Percentiles rank a stretch among this genome's conserved stretches.
Evolutionary conservation across 352 stramenopile species (phyloP).

Genomic region (Pythium rhizo-oryzae): DNA sequence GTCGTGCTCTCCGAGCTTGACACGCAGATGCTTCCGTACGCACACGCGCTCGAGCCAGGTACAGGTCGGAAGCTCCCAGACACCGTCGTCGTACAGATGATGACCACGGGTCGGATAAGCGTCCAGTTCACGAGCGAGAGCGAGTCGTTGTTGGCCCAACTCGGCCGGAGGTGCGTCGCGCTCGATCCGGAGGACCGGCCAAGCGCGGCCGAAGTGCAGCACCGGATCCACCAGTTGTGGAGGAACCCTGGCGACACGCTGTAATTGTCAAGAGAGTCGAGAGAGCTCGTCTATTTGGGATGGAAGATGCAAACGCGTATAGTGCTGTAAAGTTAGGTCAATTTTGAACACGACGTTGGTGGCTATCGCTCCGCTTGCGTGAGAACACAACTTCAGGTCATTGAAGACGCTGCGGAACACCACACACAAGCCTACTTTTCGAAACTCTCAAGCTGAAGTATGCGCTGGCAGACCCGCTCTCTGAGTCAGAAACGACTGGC

Average conservation of each 20-base stretch:
- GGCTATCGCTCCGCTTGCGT: too few relatives aligned
- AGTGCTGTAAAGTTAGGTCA: too few relatives aligned
- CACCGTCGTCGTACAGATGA: constrained; percentile 17
- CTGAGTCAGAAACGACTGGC: not conserved
- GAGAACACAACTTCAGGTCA: too few relatives aligned
- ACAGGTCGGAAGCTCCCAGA: constrained; percentile 21
- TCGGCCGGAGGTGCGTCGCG: constrained; percentile 17
- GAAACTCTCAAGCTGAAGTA: not conserved
- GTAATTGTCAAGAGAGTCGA: too few relatives aligned
- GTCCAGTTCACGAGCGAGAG: constrained; percentile 19
- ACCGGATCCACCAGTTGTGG: constrained; percentile 22
- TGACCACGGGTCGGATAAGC: constrained; percentile 12
- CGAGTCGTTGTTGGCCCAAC: not conserved
- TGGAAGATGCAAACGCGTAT: too few relatives aligned
- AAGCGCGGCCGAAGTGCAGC: constrained; percentile 16
- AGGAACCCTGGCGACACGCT: not conserved
- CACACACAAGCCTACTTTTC: not conserved
- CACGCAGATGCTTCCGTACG: constrained; percentile 53
- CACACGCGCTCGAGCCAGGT: constrained; percentile 6
- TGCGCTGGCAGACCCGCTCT: not conserved
- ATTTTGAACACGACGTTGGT: too few relatives aligned
- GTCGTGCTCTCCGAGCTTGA: constrained; percentile 63
- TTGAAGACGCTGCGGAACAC: not conserved
- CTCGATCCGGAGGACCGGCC: constrained; percentile 22
- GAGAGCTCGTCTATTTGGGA: too few relatives aligned